Percentiles rank a stretch among this genome's conserved stretches.
Evolutionary conservation across 306 rosid species (phyloP).

Genomic region (Bauhinia variegata): DNA sequence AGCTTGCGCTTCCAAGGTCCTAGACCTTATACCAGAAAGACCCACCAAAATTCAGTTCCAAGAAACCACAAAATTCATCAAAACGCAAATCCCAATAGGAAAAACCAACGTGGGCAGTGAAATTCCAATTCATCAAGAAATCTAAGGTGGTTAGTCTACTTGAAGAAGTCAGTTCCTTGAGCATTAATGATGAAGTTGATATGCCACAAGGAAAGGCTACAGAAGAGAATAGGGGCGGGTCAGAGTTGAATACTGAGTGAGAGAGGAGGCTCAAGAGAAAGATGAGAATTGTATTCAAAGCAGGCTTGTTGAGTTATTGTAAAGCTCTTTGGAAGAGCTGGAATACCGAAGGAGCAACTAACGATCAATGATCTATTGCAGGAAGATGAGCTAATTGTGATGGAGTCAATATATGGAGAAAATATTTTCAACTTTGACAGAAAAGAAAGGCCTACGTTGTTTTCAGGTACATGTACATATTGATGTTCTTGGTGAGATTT

Average conservation of each 20-base stretch:
- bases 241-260: constrained; percentile 10
- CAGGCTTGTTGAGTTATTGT: constrained; percentile 52
- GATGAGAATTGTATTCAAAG: constrained; percentile 14
- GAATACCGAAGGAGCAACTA: constrained; percentile 61
- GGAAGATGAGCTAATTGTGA: constrained; percentile 80
- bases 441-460: constrained; percentile 53
- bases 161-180: constrained; percentile 21
- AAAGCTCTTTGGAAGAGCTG: constrained; percentile 30
- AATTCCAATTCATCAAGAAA: constrained; percentile 41
- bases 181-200: constrained; percentile 14
- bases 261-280: constrained; percentile 9
- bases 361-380: constrained; percentile 71
- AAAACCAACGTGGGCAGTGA: constrained; percentile 39
- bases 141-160: constrained; percentile 16
- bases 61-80: not conserved
- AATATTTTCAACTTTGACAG: constrained; percentile 59
- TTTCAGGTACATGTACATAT: constrained; percentile 67
- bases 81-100: constrained; percentile 17
- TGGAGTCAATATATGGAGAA: constrained; percentile 87
- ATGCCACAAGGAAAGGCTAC: too few species aligned
- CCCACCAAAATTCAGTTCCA: not conserved
- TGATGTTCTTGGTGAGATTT: constrained; percentile 61
- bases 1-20: too few species aligned
- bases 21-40: too few species aligned
- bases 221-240: constrained; percentile 13